Evolutionary conservation across 2,329 filamentous ascomycete species (phyloP).

Genomic region (Penicillium freii): DNA sequence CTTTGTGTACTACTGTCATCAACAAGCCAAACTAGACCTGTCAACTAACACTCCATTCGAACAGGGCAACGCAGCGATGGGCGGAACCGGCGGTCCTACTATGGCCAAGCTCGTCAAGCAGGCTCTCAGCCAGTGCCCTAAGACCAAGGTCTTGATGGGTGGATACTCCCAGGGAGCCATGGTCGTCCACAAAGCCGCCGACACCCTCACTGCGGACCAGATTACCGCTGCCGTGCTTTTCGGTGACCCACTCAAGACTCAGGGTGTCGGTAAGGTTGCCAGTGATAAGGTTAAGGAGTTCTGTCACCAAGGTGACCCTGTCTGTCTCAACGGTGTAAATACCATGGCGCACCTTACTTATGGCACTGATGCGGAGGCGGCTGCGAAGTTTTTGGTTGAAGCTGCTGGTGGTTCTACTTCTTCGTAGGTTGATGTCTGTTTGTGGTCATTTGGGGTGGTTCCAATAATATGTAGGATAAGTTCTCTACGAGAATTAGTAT

Average conservation of each 20-base stretch:
- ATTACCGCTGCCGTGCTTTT: slow-evolving; percentile 46
- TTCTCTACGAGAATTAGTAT: not conserved
- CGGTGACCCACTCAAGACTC: slow-evolving; percentile 46
- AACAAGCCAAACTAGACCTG: too few relatives aligned
- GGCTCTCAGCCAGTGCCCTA: slow-evolving; percentile 31
- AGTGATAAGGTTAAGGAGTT: slow-evolving; percentile 48
- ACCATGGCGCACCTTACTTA: slow-evolving; percentile 46
- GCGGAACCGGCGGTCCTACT: slow-evolving; percentile 28
- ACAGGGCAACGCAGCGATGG: slow-evolving; percentile 30
- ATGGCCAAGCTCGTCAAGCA: slow-evolving; percentile 34
- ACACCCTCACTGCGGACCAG: slow-evolving; percentile 32
- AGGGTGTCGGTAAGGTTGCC: slow-evolving; percentile 42
- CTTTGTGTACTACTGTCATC: too few relatives aligned
- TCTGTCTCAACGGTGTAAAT: slow-evolving; percentile 50
- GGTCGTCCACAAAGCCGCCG: slow-evolving; percentile 36
- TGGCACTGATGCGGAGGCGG: slow-evolving; percentile 34
- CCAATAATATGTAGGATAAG: not conserved
- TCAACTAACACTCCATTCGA: not conserved
- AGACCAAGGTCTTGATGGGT: slow-evolving; percentile 35
- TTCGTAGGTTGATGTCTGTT: not conserved
- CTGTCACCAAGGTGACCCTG: slow-evolving; percentile 52
- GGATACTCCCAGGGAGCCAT: slow-evolving; percentile 39
- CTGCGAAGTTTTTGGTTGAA: slow-evolving; percentile 39
- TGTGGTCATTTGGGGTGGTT: not conserved
- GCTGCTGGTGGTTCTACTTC: slow-evolving; percentile 22